These are phyloP conservation scores for Apiotrichum montevideense DNA, from an alignment of 1,284 basidiomycete genomes.

Conservation along the genomic window DNA sequence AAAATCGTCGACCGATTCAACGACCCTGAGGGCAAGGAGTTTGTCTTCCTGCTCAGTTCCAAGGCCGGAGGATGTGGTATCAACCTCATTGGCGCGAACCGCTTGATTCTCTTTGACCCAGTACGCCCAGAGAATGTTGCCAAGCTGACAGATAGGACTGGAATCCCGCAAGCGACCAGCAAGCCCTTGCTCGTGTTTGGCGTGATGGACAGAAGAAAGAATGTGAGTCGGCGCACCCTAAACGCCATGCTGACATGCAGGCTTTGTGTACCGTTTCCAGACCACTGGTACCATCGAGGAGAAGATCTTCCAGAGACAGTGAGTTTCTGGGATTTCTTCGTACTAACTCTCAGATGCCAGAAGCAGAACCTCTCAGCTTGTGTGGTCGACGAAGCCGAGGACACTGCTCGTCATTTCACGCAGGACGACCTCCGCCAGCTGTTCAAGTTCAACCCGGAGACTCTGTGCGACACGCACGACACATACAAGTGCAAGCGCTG, in stretches of 20 bases:
- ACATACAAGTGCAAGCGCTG: conserved; percentile 98
- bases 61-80: conserved; percentile 98
- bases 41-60: conserved; percentile 90
- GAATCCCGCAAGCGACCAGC: conserved; percentile 98
- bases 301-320: conserved; percentile 92
- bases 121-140: conserved; percentile 48
- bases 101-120: conserved; percentile 94
- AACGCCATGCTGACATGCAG: conserved; percentile 46
- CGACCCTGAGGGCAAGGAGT: conserved; percentile 88
- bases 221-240: conserved; percentile 54
- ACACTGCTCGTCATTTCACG: conserved; percentile 92
- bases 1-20: conserved; percentile 98
- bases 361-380: conserved; percentile 96
- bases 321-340: conserved; percentile 8
- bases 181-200: conserved; percentile 97
- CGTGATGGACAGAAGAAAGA: conserved; percentile 99
- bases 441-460: conserved; percentile 85
- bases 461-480: conserved; percentile 89
- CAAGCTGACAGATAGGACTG: conserved; percentile 59
- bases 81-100: conserved; percentile 95
- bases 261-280: conserved; percentile 97
- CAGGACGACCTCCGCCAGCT: conserved; percentile 81
- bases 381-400: conserved; percentile 95
- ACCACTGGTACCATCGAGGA: conserved; percentile 98
- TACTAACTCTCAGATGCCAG: conserved; percentile 54